Percentiles rank a stretch among this genome's conserved stretches.
These are phyloP conservation scores for Termitomyces titanicus DNA, from an alignment of 768 basidiomycete species.

Conservation along the genomic window DNA sequence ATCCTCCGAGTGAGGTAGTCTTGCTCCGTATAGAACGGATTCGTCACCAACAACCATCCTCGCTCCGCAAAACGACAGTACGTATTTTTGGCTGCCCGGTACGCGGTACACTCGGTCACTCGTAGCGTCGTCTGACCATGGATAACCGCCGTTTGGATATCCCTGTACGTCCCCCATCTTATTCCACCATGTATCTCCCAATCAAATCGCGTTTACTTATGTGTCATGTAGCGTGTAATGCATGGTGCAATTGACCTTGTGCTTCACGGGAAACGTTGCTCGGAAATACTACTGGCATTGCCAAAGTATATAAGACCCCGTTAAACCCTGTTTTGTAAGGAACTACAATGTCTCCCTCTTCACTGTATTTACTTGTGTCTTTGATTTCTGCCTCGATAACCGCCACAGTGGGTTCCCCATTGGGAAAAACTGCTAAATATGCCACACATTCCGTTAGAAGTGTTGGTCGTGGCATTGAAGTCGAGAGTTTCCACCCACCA, in stretches of 20 bases:
- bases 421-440: not conserved
- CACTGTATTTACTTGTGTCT: not conserved
- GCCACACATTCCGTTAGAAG: conserved; percentile 11
- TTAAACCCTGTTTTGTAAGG: not conserved
- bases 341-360: conserved; percentile 1
- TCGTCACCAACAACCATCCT: not conserved
- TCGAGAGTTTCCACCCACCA: conserved; percentile 14
- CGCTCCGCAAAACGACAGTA: not conserved
- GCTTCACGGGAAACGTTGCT: not conserved
- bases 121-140: conserved; percentile 6
- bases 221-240: not conserved
- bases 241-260: conserved; percentile 5
- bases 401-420: not conserved
- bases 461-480: conserved; percentile 8
- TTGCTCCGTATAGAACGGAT: not conserved
- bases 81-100: not conserved
- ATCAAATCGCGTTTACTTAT: conserved; percentile 1
- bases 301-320: not conserved
- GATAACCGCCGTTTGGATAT: not conserved
- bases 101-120: not conserved
- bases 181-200: not conserved
- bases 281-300: conserved; percentile 12
- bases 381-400: not conserved
- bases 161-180: not conserved
- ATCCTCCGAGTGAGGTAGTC: not conserved